A percentile compares a stretch with the other conserved stretches of the same genome.
These are phyloP conservation scores for Colletotrichum australisinense DNA, from an alignment of 2,329 filamentous ascomycete genomes.

Conservation along the genomic window DNA sequence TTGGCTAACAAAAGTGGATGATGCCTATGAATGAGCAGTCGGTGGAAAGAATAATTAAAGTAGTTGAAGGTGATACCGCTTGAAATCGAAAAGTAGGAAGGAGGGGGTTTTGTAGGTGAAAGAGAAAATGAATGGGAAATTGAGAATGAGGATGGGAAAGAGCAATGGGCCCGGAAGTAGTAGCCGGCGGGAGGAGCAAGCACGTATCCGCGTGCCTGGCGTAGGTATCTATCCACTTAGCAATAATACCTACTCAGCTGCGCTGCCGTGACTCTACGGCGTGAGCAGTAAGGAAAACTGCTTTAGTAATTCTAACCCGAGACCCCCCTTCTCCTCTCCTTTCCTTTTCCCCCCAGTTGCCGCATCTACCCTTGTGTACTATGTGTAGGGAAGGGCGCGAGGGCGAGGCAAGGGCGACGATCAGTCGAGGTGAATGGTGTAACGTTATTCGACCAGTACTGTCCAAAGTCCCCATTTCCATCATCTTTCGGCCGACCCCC, in stretches of 20 bases:
- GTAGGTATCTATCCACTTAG: neutral
- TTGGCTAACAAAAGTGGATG: neutral
- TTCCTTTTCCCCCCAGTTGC: neutral
- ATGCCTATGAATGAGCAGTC: neutral
- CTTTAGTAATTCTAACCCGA: neutral
- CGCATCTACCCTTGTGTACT: constrained; percentile 25
- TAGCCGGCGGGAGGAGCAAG: neutral
- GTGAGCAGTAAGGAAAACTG: neutral
- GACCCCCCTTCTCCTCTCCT: neutral
- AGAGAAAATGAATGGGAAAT: neutral
- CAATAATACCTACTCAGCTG: neutral
- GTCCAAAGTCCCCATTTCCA: neutral
- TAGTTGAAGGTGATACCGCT: neutral
- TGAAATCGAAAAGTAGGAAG: neutral
- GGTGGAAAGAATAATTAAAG: neutral
- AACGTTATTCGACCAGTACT: constrained; percentile 13
- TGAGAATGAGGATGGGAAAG: neutral
- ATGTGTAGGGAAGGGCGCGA: neutral
- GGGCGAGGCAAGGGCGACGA: constrained; percentile 7
- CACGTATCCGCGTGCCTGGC: neutral
- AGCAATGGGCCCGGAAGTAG: neutral
- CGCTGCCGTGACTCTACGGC: neutral
- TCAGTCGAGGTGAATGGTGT: constrained; percentile 7
- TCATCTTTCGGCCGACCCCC: neutral
- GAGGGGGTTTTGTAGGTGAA: neutral